Evolutionary conservation across 2,329 filamentous ascomycete genomes (phyloP), one percentile per base, ranked within the genome.

Genomic region (Xylaria sp.): DNA sequence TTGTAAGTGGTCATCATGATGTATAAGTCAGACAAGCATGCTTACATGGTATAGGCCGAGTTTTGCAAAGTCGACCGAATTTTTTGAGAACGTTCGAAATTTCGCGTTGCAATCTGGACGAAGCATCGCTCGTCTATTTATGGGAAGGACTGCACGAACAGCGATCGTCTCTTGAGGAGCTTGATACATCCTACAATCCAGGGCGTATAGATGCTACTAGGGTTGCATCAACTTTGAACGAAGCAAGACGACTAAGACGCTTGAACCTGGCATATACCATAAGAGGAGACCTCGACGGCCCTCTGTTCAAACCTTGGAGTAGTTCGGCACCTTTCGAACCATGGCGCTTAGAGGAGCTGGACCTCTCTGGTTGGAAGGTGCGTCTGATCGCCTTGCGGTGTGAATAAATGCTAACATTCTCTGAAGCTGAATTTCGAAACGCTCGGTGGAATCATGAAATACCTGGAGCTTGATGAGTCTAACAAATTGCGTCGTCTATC

Each of bases 331-430:
- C 20, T 10, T 69, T 67, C 20, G 72, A 74, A 55, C 69, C 74
- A 10, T 85, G 84, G 81, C 78, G 79, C n/a, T 79, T 89, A 28
- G 84, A 87, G 73, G 85, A 87, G 66, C 77, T 89, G 18, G 83
- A 89, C 70, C 77, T 89, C 34, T 88, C 87, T 2, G 83, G 84
- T 5, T 88, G 86, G 76, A 84, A 84, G 79, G 84, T 87, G 76
- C 71, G 81, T 73, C 25, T 58, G 10, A 28, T 39, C 1, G 12
- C 25, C 18, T 60, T 52, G 18, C 20, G 50, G 28, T 37, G 20
- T 62, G 34, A 39, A 63, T 59, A 20, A 32, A 6, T 59, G 55
- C 61, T 74, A 62, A 76, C 60, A 28, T 28, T 23, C 2, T 62
- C 7, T 58, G 15, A 62, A 86, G 84, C 77, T 87, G 44, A 87